Evolutionary conservation across 768 basidiomycete species (phyloP), one percentile per base, ranked within the genome.

Genomic region (Lentinula sp.): DNA sequence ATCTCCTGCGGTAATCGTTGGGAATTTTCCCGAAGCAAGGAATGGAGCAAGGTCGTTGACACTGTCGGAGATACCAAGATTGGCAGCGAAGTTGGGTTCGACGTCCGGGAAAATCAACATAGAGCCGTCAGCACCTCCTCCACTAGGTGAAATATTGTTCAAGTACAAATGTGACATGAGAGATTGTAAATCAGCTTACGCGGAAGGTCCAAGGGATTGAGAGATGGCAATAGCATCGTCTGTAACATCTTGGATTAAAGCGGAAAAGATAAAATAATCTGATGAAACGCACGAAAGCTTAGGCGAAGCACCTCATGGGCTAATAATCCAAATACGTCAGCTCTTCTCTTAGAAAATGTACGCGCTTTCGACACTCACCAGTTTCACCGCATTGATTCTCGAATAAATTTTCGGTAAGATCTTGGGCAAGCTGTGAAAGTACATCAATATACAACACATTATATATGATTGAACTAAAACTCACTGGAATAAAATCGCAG

Each of bases 361-460:
- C n/a, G 5, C 32, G 6, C 13, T 33, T n/a, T 5, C 1, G 10
- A 9, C 20, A 52, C 50, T 52, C 8, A 12, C 50, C 50, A 23
- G 39, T 57, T 60, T 74, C 72, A 48, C 73, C 72, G 61, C 74
- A 76, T 61, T 73, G 68, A 45, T 66, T 70, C 36, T 74, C 71
- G 67, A 75, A 75, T 23, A 76, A 67, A 36, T 68, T 66, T 45
- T 69, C 43, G 62, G 74, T 73, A 18, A 76, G 62, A 57, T 70
- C 68, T 67, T 72, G 13, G 20, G 56, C 56, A 33, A 57, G 56
- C 56, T 57, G 6, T 33, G 32, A 18, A 9, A 9, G 18, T 15
- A 36, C 20, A 42, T 45, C 16, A 42, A 39, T 16, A 9, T 36
- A 20, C 2, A 28, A 16, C 2, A 39, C 43, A 18, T 42, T 39